A percentile compares a stretch with the other conserved stretches of the same genome.
Evolutionary conservation across 2,329 filamentous ascomycete species (phyloP).

Genomic region (Alternaria triticina): DNA sequence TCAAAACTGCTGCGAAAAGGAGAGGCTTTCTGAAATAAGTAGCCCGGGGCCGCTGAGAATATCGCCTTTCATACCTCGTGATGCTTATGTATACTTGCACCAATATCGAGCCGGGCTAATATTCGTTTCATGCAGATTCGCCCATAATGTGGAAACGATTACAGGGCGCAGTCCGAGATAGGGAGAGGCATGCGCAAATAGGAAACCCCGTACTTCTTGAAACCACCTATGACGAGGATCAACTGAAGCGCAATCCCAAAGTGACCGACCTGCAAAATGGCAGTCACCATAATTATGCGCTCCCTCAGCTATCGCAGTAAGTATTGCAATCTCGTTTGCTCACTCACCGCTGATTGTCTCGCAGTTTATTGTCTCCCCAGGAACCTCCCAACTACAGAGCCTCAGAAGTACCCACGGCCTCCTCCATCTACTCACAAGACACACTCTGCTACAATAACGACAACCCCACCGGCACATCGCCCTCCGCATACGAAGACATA

Average conservation of each 20-base stretch:
- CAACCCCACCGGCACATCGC: slow-evolving; percentile 21
- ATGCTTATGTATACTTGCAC: slow-evolving; percentile 12
- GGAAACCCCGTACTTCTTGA: slow-evolving; percentile 55
- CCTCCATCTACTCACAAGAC: slow-evolving; percentile 68
- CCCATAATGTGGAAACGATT: slow-evolving; percentile 61
- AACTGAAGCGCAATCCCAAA: slow-evolving; percentile 47
- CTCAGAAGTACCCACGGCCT: slow-evolving; percentile 48
- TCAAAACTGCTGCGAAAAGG: neutral
- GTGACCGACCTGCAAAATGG: slow-evolving; percentile 37
- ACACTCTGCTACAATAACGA: slow-evolving; percentile 49
- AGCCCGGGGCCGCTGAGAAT: neutral
- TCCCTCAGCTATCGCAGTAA: slow-evolving; percentile 28
- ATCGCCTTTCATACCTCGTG: slow-evolving; percentile 1
- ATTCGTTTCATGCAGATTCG: slow-evolving; percentile 31
- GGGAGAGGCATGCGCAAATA: slow-evolving; percentile 49
- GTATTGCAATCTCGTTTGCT: slow-evolving; percentile 14
- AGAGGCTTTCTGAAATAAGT: neutral
- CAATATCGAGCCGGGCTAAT: slow-evolving; percentile 27
- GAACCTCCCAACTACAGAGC: slow-evolving; percentile 31
- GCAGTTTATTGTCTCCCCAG: slow-evolving; percentile 31
- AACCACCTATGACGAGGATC: slow-evolving; percentile 54
- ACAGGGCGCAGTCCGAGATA: slow-evolving; percentile 52
- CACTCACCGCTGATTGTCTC: neutral
- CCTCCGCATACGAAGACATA: slow-evolving; percentile 42
- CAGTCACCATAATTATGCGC: slow-evolving; percentile 36